Conservation (phyloP, 352 stramenopile genomes). For the Phytopythium kandeliae region DNA sequence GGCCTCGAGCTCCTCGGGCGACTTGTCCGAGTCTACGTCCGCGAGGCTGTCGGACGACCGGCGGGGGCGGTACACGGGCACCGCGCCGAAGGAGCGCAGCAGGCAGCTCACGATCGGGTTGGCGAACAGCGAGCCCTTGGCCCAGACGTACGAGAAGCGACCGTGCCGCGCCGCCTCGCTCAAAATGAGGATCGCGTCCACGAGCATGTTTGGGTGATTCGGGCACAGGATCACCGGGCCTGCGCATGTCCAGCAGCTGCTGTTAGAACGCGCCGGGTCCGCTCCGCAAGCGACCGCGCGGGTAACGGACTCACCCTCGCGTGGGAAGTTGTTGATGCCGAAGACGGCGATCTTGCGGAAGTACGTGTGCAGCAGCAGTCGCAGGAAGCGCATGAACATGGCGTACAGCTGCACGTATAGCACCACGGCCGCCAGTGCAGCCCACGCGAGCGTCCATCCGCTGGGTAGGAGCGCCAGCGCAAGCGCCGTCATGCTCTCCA, state of each 20-base stretch:
- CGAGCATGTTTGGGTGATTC: conserved; percentile 82
- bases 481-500: neutral
- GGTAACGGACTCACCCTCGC: conserved; percentile 48
- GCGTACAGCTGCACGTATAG: conserved; percentile 48
- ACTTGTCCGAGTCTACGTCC: conserved; percentile 63
- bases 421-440: conserved; percentile 38
- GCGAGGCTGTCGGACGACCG: conserved; percentile 35
- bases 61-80: conserved; percentile 63
- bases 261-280: neutral
- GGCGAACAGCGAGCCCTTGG: conserved; percentile 71
- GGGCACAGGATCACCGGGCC: conserved; percentile 72
- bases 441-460: conserved; percentile 29
- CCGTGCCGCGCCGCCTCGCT: conserved; percentile 53
- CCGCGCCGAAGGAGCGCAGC: conserved; percentile 44
- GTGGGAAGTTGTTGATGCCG: conserved; percentile 73
- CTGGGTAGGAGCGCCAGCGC: neutral
- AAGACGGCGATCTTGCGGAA: conserved; percentile 77
- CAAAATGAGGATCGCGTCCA: conserved; percentile 71
- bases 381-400: conserved; percentile 60
- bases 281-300: no score
- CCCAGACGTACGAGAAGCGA: conserved; percentile 64
- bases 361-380: conserved; percentile 65
- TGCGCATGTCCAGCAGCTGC: conserved; percentile 1
- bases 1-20: conserved; percentile 46
- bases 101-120: conserved; percentile 36